Conservation (phyloP, 2,329 filamentous ascomycete species). For the Trichoderma sp. region DNA sequence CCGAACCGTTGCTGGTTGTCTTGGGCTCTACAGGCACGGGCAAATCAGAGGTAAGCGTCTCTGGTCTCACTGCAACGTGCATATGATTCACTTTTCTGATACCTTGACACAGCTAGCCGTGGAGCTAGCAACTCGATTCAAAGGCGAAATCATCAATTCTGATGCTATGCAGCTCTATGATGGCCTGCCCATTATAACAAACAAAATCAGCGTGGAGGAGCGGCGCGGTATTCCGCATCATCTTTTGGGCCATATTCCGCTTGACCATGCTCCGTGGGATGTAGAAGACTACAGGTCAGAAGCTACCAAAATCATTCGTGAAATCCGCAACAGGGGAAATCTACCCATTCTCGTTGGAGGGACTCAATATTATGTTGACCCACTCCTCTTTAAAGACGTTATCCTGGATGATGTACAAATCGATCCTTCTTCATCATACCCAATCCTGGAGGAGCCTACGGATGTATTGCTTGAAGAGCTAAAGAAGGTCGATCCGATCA, state of each 20-base stretch:
- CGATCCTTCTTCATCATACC: conserved; percentile 53
- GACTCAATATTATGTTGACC: conserved; percentile 93
- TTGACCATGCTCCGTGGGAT: conserved; percentile 80
- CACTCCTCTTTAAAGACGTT: conserved; percentile 76
- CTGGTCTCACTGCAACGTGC: background rate
- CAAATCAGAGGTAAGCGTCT: conserved; percentile 75
- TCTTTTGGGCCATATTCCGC: conserved; percentile 75
- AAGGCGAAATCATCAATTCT: conserved; percentile 94
- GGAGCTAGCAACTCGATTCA: conserved; percentile 78
- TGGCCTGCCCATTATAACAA: conserved; percentile 91
- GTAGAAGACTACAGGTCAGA: conserved; percentile 76
- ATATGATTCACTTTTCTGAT: conserved; percentile 6
- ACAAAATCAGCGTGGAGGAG: conserved; percentile 80
- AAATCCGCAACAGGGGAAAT: conserved; percentile 77
- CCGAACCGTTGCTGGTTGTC: conserved; percentile 73
- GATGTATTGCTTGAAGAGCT: conserved; percentile 74
- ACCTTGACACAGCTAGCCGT: conserved; percentile 74
- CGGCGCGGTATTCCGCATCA: conserved; percentile 84
- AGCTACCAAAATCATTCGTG: conserved; percentile 69
- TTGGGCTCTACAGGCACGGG: conserved; percentile 91
- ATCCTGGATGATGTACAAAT: conserved; percentile 49
- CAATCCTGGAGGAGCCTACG: conserved; percentile 73
- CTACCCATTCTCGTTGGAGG: conserved; percentile 91
- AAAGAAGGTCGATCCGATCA: conserved; percentile 79
- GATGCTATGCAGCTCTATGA: conserved; percentile 98